Evolutionary conservation across 73 alveolate genomes (phyloP), one percentile per base, ranked within the genome.

Genomic region (Halteria grandinella): DNA sequence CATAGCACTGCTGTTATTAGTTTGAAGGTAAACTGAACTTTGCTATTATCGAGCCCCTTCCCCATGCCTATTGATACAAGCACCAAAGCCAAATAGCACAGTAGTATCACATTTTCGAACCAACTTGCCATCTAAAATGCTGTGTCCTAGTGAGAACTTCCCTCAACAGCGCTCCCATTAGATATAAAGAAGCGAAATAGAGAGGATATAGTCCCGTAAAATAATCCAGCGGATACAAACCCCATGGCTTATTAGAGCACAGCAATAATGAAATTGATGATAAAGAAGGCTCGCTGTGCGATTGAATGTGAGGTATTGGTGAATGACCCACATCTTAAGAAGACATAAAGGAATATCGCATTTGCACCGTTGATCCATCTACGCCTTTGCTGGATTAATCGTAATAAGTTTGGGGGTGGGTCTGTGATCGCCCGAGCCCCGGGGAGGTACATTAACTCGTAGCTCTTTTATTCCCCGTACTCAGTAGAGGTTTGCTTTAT

Each of bases 291-390:
- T 39, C 41, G 23, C 49, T 39, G 21, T 6, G 10, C 3, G 2
- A 33, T 39, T 6, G 62, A 12, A 40, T 41, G 59, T 6, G 41
- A 39, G 18, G 58, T 18, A 2, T 18, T 3, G 21, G 39, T 20
- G 15, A 34, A 62, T n/a, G 36, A 20, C 24, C 59, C 59, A 41
- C 39, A 34, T 5, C 25, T 62, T 17, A 39, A 39, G 10, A 39
- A 15, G 50, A 39, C 15, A 15, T 39, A 11, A 15, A 15, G 50
- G 10, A 11, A 10, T 39, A 11, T 39, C 15, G 50, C 50, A 39
- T 24, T 29, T 5, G 90, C 79, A 0, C 91, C 91, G 58, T 82
- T 71, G 14, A 47, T 62, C 91, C 86, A 82, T 52, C 91, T 39
- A 34, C 91, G 40, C 32, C 91, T 58, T 29, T 79, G 44, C 18